Evolutionary conservation across 2,329 filamentous ascomycete genomes (phyloP), one percentile per base, ranked within the genome.

Genomic region (Didymella sp.): DNA sequence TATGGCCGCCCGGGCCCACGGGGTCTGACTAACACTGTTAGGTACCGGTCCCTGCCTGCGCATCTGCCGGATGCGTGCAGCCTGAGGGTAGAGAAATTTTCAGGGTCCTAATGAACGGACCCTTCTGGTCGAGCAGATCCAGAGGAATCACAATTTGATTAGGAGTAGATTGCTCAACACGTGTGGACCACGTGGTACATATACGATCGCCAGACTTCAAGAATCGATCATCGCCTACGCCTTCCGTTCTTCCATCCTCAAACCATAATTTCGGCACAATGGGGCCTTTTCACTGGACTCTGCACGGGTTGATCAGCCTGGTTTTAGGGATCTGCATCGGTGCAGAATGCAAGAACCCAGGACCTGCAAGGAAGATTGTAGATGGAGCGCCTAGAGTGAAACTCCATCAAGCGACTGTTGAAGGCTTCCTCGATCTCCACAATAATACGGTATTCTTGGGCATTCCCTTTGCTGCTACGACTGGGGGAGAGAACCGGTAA

Each of bases 391-490:
- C 60, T 2, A 52, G 47, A 33, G 62, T 62, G 28, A 47, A 43
- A 22, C 62, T 68, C 24, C 31, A 33, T 21, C 58, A 64, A 51
- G 62, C 59, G 12, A 57, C 52, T 19, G 66, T 66, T 17, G 61
- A 59, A 46, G 66, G 64, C 13, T 67, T 64, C 40, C 41, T 55
- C 35, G 64, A 67, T 50, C 45, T 54, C 5, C 51, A 64, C 52
- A 59, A 63, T 13, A 68, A 68, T 28, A 57, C 63, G 0, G 66
- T 68, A 4, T 68, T 67, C 28, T 51, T 69, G 7, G 64, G 64
- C 19, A 68, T 69, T 37, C 66, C 66, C 13, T 69, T 68, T 44
- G 66, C 66, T 19, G 64, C 59, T n/a, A 63, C 66, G 17, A 67
- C 64, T 5, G 64, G 66, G 6, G 66, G 63, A 38, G 21, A 60